A percentile compares a stretch with the other conserved stretches of the same genome.
Conservation (phyloP, 805 yeast species). For the Hanseniaspora lindneri region DNA sequence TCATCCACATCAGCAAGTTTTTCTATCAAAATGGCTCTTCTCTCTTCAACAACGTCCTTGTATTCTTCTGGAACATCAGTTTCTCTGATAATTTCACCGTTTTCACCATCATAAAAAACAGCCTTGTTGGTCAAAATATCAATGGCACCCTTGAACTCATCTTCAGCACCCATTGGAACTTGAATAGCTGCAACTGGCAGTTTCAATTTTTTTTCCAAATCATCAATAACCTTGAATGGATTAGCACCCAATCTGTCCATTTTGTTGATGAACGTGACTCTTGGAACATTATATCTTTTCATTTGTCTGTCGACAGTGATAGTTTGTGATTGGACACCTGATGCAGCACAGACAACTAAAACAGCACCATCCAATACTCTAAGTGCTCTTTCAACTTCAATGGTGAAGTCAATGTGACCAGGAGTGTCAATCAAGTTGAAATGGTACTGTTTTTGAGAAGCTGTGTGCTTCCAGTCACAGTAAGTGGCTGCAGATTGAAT, state of each 20-base stretch:
- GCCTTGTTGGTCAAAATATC: slow-evolving; percentile 83
- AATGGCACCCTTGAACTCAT: slow-evolving; percentile 73
- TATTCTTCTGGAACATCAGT: slow-evolving; percentile 65
- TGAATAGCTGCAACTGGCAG: slow-evolving; percentile 96
- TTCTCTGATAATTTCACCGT: slow-evolving; percentile 69
- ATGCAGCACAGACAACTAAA: slow-evolving; percentile 93
- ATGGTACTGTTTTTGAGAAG: slow-evolving; percentile 57
- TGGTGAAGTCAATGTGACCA: slow-evolving; percentile 97
- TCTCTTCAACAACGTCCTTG: slow-evolving; percentile 75
- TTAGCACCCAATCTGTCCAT: slow-evolving; percentile 99
- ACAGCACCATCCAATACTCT: slow-evolving; percentile 98
- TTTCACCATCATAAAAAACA: slow-evolving; percentile 75
- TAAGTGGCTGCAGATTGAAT: slow-evolving; percentile 98
- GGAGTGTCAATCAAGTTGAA: slow-evolving; percentile 96
- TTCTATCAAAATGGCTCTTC: slow-evolving; percentile 74
- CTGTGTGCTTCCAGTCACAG: slow-evolving; percentile 63
- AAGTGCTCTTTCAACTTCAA: slow-evolving; percentile 97
- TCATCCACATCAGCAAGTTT: slow-evolving; percentile 97
- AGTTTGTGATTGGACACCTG: slow-evolving; percentile 97
- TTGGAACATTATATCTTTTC: slow-evolving; percentile 95
- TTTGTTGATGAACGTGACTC: slow-evolving; percentile 90
- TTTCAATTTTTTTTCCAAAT: slow-evolving; percentile 72
- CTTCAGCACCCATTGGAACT: slow-evolving; percentile 93
- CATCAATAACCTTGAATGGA: slow-evolving; percentile 91
- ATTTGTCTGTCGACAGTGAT: slow-evolving; percentile 98